Percentiles rank a stretch among this genome's conserved stretches.
phyloP scores from a whole-genome alignment of 78 protist genomes.

The Dictyostelium intermedium region DNA sequence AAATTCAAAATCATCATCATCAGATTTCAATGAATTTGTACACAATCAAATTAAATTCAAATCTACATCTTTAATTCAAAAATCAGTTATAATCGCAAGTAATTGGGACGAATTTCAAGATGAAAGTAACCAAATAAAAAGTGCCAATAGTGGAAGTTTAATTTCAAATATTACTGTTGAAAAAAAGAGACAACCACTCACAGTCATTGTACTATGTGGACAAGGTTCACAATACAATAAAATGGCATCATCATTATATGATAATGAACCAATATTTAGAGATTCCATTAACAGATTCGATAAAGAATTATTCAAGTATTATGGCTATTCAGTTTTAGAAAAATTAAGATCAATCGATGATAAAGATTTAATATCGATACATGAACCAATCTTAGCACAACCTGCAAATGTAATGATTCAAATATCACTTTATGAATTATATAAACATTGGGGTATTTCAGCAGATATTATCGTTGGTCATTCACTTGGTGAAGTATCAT shows the following conservation, averaged over 20 bases:
- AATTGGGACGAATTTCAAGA: neutral
- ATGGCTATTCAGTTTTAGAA: constrained; percentile 8
- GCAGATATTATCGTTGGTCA: constrained; percentile 34
- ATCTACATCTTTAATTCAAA: neutral
- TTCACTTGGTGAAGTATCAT: constrained; percentile 60
- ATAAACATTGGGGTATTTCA: constrained; percentile 22
- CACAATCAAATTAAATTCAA: neutral
- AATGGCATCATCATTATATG: constrained; percentile 56
- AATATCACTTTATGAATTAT: neutral
- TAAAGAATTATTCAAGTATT: neutral
- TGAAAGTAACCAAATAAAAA: neutral
- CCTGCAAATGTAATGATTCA: constrained; percentile 22
- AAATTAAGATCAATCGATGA: neutral
- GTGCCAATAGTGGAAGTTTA: neutral
- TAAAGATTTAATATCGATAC: neutral
- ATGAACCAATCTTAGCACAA: constrained; percentile 36
- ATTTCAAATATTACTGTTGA: neutral
- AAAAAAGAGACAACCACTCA: neutral
- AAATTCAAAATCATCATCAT: neutral
- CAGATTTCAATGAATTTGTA: constrained; percentile 21
- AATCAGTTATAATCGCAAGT: neutral
- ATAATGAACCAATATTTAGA: constrained; percentile 20
- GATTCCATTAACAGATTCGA: neutral
- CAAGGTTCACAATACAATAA: constrained; percentile 78
- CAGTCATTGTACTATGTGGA: constrained; percentile 59